Evolutionary conservation across 2,329 filamentous ascomycete species (phyloP).

Genomic region (Colletotrichum abscissum): DNA sequence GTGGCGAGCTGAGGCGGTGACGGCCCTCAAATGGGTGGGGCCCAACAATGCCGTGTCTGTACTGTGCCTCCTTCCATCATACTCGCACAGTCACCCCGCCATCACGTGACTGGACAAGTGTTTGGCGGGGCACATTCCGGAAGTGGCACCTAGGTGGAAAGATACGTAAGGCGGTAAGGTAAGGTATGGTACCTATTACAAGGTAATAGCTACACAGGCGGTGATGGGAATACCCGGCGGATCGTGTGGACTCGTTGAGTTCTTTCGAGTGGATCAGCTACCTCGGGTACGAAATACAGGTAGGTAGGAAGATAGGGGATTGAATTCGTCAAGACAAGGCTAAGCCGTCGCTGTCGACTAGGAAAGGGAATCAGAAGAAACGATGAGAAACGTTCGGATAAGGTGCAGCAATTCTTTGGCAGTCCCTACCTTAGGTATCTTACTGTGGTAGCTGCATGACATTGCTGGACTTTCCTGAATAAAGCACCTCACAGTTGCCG

Average conservation of each 20-base stretch:
- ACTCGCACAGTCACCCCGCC: constrained; percentile 30
- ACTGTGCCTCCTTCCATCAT: neutral
- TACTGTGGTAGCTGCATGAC: constrained; percentile 7
- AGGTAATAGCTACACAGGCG: constrained; percentile 28
- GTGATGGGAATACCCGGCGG: constrained; percentile 29
- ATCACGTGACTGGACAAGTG: constrained; percentile 16
- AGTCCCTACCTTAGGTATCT: neutral
- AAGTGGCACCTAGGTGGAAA: neutral
- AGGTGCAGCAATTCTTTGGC: constrained; percentile 7
- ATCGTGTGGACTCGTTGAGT: constrained; percentile 24
- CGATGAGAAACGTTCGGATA: constrained; percentile 9
- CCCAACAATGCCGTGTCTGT: neutral
- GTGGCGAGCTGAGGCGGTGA: neutral
- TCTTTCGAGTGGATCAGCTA: constrained; percentile 2
- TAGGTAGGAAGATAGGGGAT: neutral
- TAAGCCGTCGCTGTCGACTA: neutral
- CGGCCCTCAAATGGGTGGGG: neutral
- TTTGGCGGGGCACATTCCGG: constrained; percentile 29
- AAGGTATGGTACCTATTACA: constrained; percentile 5
- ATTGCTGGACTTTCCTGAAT: constrained; percentile 5
- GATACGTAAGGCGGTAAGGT: neutral
- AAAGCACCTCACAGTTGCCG: constrained; percentile 23
- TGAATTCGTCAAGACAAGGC: neutral
- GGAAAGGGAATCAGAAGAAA: neutral
- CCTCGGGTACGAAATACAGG: neutral